Evolutionary conservation across 306 rosid species (phyloP), one percentile per base, ranked within the genome.

Genomic region (Cajanus cajan): DNA sequence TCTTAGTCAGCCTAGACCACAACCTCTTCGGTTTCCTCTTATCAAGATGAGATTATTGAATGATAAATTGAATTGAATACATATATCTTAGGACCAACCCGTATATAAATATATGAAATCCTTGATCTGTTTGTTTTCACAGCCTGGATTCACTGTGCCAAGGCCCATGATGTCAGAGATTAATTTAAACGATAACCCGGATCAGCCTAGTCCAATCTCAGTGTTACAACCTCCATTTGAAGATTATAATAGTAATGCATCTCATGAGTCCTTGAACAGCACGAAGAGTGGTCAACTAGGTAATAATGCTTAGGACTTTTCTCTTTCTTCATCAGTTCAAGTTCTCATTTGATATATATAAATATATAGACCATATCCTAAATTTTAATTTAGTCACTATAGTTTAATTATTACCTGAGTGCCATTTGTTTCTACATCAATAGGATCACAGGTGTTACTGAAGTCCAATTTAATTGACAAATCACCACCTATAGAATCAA

Each of bases 401-500:
- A 36, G 13, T 21, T 25, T 28, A 19, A 47, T 48, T 34, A 12
- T 55, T 40, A 40, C 5, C 57, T 54, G n/a, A 79, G 10, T 77
- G 48, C 39, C 69, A 43, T 33, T 76, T 57, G 25, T 68, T 44
- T 58, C 7, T 51, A 4, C 47, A 43, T 62, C 47, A 70, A 80
- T 87, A 90, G 99, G 91, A 80, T 78, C 84, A 68, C 40, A 6
- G 19, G 65, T 41, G 25, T 48, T 77, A 4, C 62, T 77, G 0
- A 96, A 81, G 89, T 91, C 91, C 50, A 96, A 90, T 78, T 91
- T 93, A 80, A 93, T 96, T 58, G 99, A 93, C 93, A 95, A 95
- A 79, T 93, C 99, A 51, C 99, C 97, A 43, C 99, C 86, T 33
- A 95, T 96, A 85, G 99, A 83, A 88, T 96, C 99, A 65, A 88